These are phyloP conservation scores for Fusarium incarnatum DNA, from an alignment of 2,329 filamentous ascomycete species.

Conservation along the genomic window DNA sequence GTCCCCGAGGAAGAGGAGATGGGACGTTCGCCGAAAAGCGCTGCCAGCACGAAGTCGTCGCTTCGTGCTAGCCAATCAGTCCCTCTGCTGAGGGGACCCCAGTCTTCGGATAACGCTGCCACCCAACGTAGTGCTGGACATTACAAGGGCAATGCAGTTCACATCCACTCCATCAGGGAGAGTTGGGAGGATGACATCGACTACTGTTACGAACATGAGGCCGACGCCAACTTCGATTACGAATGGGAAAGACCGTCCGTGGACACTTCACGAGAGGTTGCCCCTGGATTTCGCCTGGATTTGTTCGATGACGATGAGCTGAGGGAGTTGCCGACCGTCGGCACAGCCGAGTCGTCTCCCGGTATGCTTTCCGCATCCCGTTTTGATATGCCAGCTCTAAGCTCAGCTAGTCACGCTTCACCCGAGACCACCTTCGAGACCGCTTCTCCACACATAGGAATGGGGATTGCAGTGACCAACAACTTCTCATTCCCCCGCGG, in stretches of 20 bases:
- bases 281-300: constrained; percentile 42
- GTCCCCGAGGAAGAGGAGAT: constrained; percentile 73
- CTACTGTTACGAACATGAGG: constrained; percentile 77
- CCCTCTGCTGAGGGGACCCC: constrained; percentile 63
- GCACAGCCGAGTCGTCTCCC: constrained; percentile 42
- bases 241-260: constrained; percentile 71
- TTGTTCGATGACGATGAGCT: constrained; percentile 43
- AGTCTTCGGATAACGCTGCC: constrained; percentile 56
- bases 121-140: constrained; percentile 47
- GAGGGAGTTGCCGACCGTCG: constrained; percentile 32
- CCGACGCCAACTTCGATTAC: constrained; percentile 74
- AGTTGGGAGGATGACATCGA: constrained; percentile 78
- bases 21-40: constrained; percentile 57
- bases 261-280: constrained; percentile 52
- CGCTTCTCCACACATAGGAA: constrained; percentile 55
- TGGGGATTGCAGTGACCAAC: constrained; percentile 53
- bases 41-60: constrained; percentile 62
- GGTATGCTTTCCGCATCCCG: constrained; percentile 46
- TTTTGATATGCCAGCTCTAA: constrained; percentile 61
- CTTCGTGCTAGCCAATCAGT: constrained; percentile 67
- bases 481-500: constrained; percentile 65
- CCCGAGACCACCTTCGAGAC: constrained; percentile 56
- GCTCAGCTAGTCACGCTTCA: constrained; percentile 62
- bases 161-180: constrained; percentile 52
- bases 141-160: constrained; percentile 38